phyloP scores from a whole-genome alignment of 768 basidiomycete species.

The Dioszegia crocea region DNA sequence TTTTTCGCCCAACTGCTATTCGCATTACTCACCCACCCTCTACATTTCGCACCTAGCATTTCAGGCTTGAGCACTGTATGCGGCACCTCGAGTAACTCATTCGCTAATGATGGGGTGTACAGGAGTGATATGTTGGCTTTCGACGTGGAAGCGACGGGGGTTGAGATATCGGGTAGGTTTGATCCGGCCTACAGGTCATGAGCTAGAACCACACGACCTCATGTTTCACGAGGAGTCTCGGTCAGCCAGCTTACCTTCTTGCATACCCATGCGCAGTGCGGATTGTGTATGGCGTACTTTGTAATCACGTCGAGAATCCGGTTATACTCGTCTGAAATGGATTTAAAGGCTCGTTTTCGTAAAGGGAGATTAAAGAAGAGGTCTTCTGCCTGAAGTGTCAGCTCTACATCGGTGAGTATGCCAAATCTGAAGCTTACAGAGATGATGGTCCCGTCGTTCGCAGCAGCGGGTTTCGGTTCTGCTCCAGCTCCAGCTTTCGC shows the following conservation, averaged over 20 bases:
- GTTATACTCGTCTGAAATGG: conserved; percentile 82
- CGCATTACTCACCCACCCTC: conserved; percentile 73
- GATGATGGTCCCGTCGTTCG: conserved; percentile 89
- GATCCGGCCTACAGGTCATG: conserved; percentile 61
- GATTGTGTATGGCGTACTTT: conserved; percentile 90
- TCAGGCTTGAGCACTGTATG: conserved; percentile 32
- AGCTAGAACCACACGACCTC: no score
- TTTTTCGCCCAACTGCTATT: conserved; percentile 82
- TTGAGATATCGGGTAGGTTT: conserved; percentile 72
- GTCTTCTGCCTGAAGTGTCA: conserved; percentile 72
- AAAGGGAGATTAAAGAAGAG: conserved; percentile 90
- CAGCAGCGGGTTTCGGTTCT: conserved; percentile 85
- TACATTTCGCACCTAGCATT: conserved; percentile 63
- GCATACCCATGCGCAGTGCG: conserved; percentile 79
- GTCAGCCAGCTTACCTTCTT: conserved; percentile 66
- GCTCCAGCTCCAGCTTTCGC: conserved; percentile 65
- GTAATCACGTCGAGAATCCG: conserved; percentile 87
- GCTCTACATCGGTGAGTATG: neutral
- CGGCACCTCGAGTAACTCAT: conserved; percentile 60
- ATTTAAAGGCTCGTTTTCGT: conserved; percentile 76
- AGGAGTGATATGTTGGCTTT: conserved; percentile 69
- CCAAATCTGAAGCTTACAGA: conserved; percentile 56
- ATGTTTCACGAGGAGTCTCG: no score
- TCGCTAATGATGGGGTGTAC: conserved; percentile 75
- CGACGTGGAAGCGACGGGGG: conserved; percentile 64